Percentiles rank a stretch among this genome's conserved stretches.
phyloP scores from a whole-genome alignment of 1,284 basidiomycete genomes.

The Papiliotrema fonsecae region DNA sequence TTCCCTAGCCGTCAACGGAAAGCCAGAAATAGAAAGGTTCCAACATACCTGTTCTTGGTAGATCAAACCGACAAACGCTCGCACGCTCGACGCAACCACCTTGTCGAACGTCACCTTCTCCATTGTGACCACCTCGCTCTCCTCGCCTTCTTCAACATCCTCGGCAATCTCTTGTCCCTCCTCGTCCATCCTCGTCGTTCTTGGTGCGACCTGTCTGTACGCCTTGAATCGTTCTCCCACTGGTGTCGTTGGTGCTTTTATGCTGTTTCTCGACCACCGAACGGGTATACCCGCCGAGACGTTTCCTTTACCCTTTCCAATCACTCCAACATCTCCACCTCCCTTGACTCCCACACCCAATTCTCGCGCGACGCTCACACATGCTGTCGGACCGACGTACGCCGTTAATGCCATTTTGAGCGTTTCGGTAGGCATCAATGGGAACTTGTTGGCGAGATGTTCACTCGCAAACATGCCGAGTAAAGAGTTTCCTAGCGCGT shows the following conservation, averaged over 20 bases:
- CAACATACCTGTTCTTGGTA: constrained; percentile 52
- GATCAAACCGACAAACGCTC: constrained; percentile 53
- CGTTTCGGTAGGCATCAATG: constrained; percentile 84
- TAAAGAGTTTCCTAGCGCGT: constrained; percentile 78
- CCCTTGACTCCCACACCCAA: constrained; percentile 51
- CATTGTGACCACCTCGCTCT: no score
- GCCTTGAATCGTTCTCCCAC: constrained; percentile 4
- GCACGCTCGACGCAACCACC: constrained; percentile 48
- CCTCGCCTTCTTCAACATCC: constrained; percentile 4
- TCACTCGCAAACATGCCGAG: constrained; percentile 89
- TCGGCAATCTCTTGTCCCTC: constrained; percentile 3
- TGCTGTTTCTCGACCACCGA: constrained; percentile 63
- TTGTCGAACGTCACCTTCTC: constrained; percentile 34
- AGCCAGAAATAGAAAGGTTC: constrained; percentile 20
- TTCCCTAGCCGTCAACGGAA: constrained; percentile 55
- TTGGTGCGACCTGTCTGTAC: constrained; percentile 1
- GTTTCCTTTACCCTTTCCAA: constrained; percentile 10
- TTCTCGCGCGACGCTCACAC: constrained; percentile 76
- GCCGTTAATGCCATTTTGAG: constrained; percentile 86
- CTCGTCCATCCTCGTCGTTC: constrained; percentile 6
- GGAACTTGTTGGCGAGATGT: constrained; percentile 74
- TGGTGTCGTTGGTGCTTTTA: background rate
- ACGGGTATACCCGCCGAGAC: constrained; percentile 16
- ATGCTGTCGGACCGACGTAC: constrained; percentile 79
- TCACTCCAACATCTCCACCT: constrained; percentile 15